These are phyloP conservation scores for Zalerion maritima DNA, from an alignment of 495 filamentous ascomycete genomes.

Conservation along the genomic window DNA sequence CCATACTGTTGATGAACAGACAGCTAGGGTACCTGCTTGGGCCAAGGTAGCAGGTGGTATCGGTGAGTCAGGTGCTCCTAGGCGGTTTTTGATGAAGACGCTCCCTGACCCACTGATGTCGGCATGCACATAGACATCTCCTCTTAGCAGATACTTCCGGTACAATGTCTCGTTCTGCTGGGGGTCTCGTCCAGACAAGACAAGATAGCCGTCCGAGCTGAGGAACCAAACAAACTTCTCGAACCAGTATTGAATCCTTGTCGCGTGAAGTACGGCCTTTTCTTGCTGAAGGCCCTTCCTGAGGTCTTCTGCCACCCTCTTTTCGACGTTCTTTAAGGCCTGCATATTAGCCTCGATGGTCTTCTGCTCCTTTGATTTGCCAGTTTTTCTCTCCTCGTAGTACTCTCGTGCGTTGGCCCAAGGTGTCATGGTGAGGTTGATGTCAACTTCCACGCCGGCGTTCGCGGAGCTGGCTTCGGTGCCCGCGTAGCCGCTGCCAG, in stretches of 20 bases:
- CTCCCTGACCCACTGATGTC: slow-evolving; percentile 73
- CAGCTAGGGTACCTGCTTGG: slow-evolving; percentile 73
- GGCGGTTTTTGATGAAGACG: slow-evolving; percentile 75
- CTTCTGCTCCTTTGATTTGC: slow-evolving; percentile 73
- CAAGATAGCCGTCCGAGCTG: slow-evolving; percentile 88
- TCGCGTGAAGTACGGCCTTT: slow-evolving; percentile 71
- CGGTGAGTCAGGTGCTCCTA: slow-evolving; percentile 57
- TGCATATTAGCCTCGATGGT: slow-evolving; percentile 69
- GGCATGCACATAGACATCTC: slow-evolving; percentile 84
- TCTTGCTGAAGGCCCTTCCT: slow-evolving; percentile 82
- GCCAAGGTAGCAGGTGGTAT: slow-evolving; percentile 84
- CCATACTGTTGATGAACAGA: slow-evolving; percentile 79
- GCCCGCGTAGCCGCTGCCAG: slow-evolving; percentile 41
- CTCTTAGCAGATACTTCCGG: slow-evolving; percentile 65
- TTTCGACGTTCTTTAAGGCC: slow-evolving; percentile 76
- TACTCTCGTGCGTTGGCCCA: slow-evolving; percentile 87
- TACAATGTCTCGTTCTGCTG: slow-evolving; percentile 90
- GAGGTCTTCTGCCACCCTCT: slow-evolving; percentile 73
- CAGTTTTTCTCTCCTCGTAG: slow-evolving; percentile 73
- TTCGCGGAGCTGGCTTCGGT: slow-evolving; percentile 22
- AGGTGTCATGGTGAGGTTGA: slow-evolving; percentile 65
- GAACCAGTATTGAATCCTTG: slow-evolving; percentile 79
- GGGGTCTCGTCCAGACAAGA: slow-evolving; percentile 71
- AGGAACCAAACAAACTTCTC: slow-evolving; percentile 94
- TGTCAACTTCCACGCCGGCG: slow-evolving; percentile 52